A percentile compares a stretch with the other conserved stretches of the same genome.
Evolutionary conservation across 192 early-diverging fungal species (phyloP).

Genomic region (Entrophospora sp.): DNA sequence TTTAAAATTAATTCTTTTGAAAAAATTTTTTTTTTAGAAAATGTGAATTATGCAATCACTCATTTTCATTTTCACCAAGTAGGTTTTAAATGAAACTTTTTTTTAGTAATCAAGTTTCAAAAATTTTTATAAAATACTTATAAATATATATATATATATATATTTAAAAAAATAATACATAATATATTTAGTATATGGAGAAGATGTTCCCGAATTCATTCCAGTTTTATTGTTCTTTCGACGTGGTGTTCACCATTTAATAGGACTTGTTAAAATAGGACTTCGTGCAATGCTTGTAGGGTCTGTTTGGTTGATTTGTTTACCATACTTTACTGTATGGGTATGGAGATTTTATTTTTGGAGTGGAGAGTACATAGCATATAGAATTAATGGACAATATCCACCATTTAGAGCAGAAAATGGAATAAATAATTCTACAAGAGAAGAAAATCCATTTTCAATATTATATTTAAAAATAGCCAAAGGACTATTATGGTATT

Average conservation of each 20-base stretch:
- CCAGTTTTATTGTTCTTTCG: conserved; percentile 52
- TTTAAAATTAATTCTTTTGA: background rate
- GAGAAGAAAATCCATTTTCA: conserved; percentile 16
- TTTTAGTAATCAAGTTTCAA: background rate
- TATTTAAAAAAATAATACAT: background rate
- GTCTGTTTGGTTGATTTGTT: conserved; percentile 67
- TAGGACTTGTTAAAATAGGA: conserved; percentile 31
- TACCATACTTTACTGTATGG: conserved; percentile 80
- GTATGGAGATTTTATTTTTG: conserved; percentile 80
- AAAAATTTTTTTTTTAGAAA: conserved; percentile 39
- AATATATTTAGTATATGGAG: conserved; percentile 43
- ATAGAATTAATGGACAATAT: conserved; percentile 25
- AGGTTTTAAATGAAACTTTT: conserved; percentile 23
- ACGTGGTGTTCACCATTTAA: conserved; percentile 37
- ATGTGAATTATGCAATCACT: conserved; percentile 88
- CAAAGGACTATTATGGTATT: conserved; percentile 15
- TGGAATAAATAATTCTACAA: background rate
- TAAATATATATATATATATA: background rate
- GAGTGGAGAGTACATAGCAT: conserved; percentile 52
- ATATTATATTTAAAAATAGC: background rate
- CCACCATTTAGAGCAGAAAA: conserved; percentile 11
- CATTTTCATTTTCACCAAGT: conserved; percentile 78
- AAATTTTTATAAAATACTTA: background rate
- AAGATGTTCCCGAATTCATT: conserved; percentile 62
- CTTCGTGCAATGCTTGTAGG: conserved; percentile 58